These are phyloP conservation scores for Xylariaceae sp. DNA, from an alignment of 2,329 filamentous ascomycete species.

Conservation along the genomic window DNA sequence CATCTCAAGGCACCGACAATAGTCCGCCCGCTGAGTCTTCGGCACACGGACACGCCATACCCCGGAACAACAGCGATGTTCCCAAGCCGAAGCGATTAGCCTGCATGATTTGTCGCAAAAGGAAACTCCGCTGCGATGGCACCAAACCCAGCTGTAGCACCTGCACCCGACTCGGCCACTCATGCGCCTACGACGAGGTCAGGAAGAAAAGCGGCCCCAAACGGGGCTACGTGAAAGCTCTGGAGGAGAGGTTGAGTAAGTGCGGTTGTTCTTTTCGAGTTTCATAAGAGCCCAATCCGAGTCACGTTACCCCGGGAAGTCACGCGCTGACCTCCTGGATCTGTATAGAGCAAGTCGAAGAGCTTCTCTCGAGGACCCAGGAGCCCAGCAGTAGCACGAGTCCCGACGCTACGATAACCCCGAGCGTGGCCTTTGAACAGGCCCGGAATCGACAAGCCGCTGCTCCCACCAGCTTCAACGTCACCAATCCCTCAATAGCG, in stretches of 20 bases:
- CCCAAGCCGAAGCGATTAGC: slow-evolving; percentile 89
- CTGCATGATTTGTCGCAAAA: slow-evolving; percentile 87
- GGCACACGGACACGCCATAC: slow-evolving; percentile 34
- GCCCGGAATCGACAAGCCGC: slow-evolving; percentile 32
- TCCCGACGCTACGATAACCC: slow-evolving; percentile 35
- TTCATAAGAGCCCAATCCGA: not conserved
- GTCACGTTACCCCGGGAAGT: not conserved
- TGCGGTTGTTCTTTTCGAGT: slow-evolving; percentile 23
- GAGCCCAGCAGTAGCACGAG: slow-evolving; percentile 43
- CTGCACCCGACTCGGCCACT: slow-evolving; percentile 78
- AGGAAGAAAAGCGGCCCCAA: slow-evolving; percentile 93
- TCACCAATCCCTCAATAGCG: slow-evolving; percentile 44
- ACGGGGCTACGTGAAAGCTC: slow-evolving; percentile 86
- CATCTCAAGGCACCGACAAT: slow-evolving; percentile 37
- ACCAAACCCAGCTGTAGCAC: slow-evolving; percentile 80
- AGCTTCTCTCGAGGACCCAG: slow-evolving; percentile 70
- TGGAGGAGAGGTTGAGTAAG: slow-evolving; percentile 89
- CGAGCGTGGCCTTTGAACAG: slow-evolving; percentile 32
- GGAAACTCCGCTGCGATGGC: slow-evolving; percentile 89
- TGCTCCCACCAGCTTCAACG: slow-evolving; percentile 37
- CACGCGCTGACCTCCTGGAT: slow-evolving; percentile 17
- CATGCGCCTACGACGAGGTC: slow-evolving; percentile 86
- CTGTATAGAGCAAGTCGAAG: slow-evolving; percentile 80
- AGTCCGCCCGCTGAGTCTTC: slow-evolving; percentile 35
- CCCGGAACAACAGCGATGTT: slow-evolving; percentile 50